These are phyloP conservation scores for Ceratocystis huliohia DNA, from an alignment of 2,329 filamentous ascomycete species.

Conservation along the genomic window DNA sequence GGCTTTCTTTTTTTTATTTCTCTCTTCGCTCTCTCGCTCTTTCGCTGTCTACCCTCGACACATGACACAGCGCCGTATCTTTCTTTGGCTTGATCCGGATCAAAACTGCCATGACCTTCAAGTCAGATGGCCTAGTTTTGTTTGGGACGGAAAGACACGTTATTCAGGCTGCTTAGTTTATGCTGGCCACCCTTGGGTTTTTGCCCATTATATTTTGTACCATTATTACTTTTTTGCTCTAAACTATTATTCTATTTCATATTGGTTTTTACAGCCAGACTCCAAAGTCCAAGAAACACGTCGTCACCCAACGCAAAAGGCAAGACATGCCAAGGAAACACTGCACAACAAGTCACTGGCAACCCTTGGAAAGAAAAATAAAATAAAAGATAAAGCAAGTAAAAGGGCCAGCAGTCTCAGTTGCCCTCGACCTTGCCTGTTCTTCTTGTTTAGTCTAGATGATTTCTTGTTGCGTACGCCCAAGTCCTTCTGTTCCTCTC, in stretches of 20 bases:
- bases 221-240: not conserved
- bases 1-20: too few relatives aligned
- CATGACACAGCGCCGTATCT: too few relatives aligned
- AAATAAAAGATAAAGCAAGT: not conserved
- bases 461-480: not conserved
- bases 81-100: too few relatives aligned
- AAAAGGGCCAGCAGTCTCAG: not conserved
- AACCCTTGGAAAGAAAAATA: not conserved
- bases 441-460: not conserved
- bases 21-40: too few relatives aligned
- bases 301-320: constrained; percentile 9
- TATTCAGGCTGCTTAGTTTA: not conserved
- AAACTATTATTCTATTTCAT: not conserved
- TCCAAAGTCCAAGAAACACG: not conserved
- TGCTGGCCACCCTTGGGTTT: not conserved
- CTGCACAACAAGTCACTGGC: not conserved
- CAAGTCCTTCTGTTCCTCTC: not conserved
- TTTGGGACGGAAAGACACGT: not conserved
- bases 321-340: constrained; percentile 9
- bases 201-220: not conserved
- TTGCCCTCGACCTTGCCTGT: not conserved
- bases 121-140: too few relatives aligned
- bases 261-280: not conserved
- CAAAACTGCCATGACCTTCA: too few relatives aligned
- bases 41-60: too few relatives aligned